Evolutionary conservation across 352 stramenopile species (phyloP).

Genomic region (Globisporangium nodosum): DNA sequence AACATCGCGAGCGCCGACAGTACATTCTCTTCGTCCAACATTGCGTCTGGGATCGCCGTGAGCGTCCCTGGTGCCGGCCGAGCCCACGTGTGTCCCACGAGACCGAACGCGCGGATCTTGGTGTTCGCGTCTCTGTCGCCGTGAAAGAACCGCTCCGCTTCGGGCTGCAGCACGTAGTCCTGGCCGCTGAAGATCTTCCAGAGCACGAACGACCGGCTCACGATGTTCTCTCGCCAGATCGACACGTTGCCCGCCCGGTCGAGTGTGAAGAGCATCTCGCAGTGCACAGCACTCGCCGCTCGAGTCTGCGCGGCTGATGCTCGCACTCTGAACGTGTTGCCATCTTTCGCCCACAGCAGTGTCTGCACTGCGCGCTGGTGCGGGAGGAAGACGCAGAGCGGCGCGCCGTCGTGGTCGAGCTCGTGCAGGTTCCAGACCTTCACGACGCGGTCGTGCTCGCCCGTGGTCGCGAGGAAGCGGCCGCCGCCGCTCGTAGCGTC

Average conservation of each 20-base stretch:
- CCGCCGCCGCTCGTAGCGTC: conserved; percentile 48
- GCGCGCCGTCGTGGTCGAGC: conserved; percentile 43
- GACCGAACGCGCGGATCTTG: conserved; percentile 23
- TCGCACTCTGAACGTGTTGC: conserved; percentile 45
- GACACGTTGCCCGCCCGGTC: conserved; percentile 56
- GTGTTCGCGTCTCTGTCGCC: neutral
- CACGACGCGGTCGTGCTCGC: conserved; percentile 54
- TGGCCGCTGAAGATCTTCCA: conserved; percentile 54
- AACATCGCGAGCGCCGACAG: conserved; percentile 64
- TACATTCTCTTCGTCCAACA: conserved; percentile 67
- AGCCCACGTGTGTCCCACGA: conserved; percentile 22
- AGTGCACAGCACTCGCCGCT: neutral
- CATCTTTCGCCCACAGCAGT: conserved; percentile 48
- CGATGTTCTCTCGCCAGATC: conserved; percentile 70
- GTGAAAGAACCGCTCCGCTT: conserved; percentile 17
- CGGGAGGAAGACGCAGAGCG: conserved; percentile 53
- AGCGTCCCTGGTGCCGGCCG: conserved; percentile 12
- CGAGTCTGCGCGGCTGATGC: conserved; percentile 2
- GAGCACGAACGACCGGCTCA: conserved; percentile 47
- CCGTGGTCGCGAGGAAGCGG: conserved; percentile 53
- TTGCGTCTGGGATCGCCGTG: conserved; percentile 33
- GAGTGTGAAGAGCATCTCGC: conserved; percentile 75
- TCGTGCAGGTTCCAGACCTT: conserved; percentile 65
- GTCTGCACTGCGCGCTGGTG: conserved; percentile 52
- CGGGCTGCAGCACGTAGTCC: conserved; percentile 24